Evolutionary conservation across 78 protist genomes (phyloP).

Genomic region (Guillardia theta): DNA sequence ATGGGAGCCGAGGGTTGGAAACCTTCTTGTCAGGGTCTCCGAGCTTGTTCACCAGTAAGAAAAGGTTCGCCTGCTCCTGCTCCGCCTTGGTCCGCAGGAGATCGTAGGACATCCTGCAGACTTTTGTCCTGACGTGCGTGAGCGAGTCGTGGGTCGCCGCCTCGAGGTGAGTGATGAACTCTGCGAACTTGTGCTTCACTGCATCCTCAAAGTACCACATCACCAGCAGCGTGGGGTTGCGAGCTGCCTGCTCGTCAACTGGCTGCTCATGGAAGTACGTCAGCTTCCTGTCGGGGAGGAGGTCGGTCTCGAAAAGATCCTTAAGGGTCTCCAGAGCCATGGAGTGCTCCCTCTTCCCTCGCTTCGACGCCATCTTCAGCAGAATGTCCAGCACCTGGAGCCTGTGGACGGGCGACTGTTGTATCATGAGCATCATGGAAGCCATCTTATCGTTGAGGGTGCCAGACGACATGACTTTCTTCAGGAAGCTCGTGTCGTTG

Average conservation of each 20-base stretch:
- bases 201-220: neutral
- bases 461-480: neutral
- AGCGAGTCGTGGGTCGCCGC: neutral
- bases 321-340: slow-evolving; percentile 6
- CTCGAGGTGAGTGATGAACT: neutral
- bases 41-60: neutral
- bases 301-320: neutral
- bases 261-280: neutral
- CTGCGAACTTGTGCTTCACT: neutral
- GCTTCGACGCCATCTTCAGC: neutral
- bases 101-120: neutral
- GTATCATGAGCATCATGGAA: neutral
- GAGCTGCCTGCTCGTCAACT: neutral
- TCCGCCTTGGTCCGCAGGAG: neutral
- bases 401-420: neutral
- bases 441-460: neutral
- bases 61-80: neutral
- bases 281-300: neutral
- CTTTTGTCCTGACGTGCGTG: neutral
- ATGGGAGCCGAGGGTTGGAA: too few species aligned
- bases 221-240: neutral
- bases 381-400: neutral
- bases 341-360: neutral
- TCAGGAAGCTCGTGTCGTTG: neutral
- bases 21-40: slow-evolving; percentile 11